These are phyloP conservation scores for Stereum hirsutum DNA, from an alignment of 1,284 basidiomycete genomes.

Conservation along the genomic window DNA sequence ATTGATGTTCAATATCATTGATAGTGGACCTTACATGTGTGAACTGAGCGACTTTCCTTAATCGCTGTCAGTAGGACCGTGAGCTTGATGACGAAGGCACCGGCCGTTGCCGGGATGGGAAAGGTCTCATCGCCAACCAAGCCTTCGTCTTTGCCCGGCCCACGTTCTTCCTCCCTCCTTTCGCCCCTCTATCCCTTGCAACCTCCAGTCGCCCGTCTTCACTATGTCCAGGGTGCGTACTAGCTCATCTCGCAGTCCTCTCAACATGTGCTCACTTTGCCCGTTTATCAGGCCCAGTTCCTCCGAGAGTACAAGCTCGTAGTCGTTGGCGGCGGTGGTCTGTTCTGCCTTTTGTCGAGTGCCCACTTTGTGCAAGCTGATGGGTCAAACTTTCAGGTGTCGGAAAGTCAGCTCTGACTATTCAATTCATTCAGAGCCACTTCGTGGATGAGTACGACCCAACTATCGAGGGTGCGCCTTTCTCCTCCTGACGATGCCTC, in stretches of 20 bases:
- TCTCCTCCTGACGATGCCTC: neutral
- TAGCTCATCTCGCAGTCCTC: neutral
- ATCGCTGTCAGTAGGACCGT: too few species aligned
- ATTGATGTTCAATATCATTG: too few species aligned
- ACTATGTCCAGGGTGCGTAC: neutral
- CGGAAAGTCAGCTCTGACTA: slow-evolving; percentile 94
- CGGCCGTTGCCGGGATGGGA: too few species aligned
- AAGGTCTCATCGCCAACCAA: too few species aligned
- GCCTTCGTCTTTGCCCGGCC: too few species aligned
- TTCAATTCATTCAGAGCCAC: slow-evolving; percentile 96
- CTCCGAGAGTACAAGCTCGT: slow-evolving; percentile 95
- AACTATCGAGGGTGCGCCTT: slow-evolving; percentile 78
- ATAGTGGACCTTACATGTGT: too few species aligned
- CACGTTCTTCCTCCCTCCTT: neutral
- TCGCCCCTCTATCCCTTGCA: neutral
- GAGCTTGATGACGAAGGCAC: too few species aligned
- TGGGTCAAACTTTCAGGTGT: slow-evolving; percentile 56
- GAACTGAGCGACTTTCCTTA: too few species aligned
- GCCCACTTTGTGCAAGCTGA: neutral
- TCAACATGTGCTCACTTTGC: too few species aligned
- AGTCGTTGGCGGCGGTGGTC: slow-evolving; percentile 95
- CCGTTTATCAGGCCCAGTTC: slow-evolving; percentile 70
- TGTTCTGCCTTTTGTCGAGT: slow-evolving; percentile 16
- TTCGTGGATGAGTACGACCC: slow-evolving; percentile 99
- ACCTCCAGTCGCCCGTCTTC: neutral